These are phyloP conservation scores for Orbilia blumenaviensis DNA, from an alignment of 2,329 filamentous ascomycete species.

Conservation along the genomic window DNA sequence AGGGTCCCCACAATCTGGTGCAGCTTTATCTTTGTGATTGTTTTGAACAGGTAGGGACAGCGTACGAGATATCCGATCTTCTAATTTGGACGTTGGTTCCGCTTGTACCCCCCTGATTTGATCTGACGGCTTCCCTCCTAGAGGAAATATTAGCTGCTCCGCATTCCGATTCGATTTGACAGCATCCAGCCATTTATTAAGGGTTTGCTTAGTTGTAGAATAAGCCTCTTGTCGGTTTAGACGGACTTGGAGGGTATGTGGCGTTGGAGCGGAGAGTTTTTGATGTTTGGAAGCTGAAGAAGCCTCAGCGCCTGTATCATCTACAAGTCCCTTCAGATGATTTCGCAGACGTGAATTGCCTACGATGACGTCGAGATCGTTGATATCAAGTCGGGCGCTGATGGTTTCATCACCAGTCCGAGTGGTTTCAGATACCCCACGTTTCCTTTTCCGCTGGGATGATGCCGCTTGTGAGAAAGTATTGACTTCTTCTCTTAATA, in stretches of 20 bases:
- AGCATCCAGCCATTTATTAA: conserved; percentile 91
- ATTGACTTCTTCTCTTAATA: conserved; percentile 3
- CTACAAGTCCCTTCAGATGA: conserved; percentile 57
- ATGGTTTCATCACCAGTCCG: not conserved
- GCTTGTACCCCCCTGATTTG: not conserved
- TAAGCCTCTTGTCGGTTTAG: conserved; percentile 84
- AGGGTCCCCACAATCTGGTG: conserved; percentile 74
- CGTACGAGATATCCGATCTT: conserved; percentile 2
- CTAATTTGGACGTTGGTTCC: not conserved
- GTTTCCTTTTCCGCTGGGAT: conserved; percentile 31
- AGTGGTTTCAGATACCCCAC: not conserved
- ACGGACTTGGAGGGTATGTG: conserved; percentile 85
- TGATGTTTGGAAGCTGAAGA: conserved; percentile 59
- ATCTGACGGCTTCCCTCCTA: conserved; percentile 72
- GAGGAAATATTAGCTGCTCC: conserved; percentile 87
- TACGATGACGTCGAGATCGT: conserved; percentile 5
- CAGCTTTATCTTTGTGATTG: conserved; percentile 65
- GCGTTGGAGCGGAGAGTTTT: conserved; percentile 82
- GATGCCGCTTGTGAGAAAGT: conserved; percentile 18
- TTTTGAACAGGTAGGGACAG: not conserved
- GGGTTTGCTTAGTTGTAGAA: conserved; percentile 87
- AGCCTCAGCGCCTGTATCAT: not conserved
- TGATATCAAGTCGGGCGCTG: not conserved
- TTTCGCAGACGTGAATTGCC: conserved; percentile 57
- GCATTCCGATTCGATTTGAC: conserved; percentile 92